These are phyloP conservation scores for Mycena epipterygia DNA, from an alignment of 768 basidiomycete genomes.

Conservation along the genomic window DNA sequence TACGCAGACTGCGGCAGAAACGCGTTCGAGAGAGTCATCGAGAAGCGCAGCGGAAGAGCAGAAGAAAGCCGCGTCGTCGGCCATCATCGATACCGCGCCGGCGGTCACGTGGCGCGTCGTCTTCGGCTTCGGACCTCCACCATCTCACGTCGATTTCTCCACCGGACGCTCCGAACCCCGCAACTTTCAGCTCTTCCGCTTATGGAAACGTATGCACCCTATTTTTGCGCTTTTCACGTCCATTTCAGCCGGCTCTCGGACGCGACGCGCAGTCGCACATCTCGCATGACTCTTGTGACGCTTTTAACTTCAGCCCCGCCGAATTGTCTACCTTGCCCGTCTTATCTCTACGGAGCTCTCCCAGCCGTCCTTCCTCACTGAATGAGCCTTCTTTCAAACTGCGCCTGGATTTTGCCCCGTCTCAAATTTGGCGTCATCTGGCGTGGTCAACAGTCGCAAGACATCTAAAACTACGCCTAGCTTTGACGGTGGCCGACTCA, in stretches of 20 bases:
- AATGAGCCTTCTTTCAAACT: neutral
- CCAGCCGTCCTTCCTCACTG: neutral
- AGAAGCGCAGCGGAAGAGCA: no score
- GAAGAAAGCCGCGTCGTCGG: no score
- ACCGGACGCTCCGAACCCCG: neutral
- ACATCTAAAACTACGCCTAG: conserved; percentile 4
- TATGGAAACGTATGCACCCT: neutral
- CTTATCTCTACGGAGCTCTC: neutral
- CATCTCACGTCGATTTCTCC: neutral
- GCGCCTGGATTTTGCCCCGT: conserved; percentile 4
- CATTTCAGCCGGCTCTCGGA: neutral
- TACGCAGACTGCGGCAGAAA: no score
- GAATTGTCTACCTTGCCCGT: neutral
- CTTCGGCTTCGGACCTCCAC: neutral
- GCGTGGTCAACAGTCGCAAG: conserved; percentile 1
- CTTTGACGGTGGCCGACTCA: conserved; percentile 2
- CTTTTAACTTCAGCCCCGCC: conserved; percentile 2
- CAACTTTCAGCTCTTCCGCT: neutral
- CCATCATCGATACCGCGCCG: no score
- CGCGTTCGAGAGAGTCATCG: no score
- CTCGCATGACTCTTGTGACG: conserved; percentile 1
- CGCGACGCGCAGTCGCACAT: neutral
- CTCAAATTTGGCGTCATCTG: conserved; percentile 6
- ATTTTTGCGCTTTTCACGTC: neutral
- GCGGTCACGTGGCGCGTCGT: no score